These are phyloP conservation scores for Cutaneotrichosporon cavernicola DNA, from an alignment of 1,284 basidiomycete species.

Conservation along the genomic window DNA sequence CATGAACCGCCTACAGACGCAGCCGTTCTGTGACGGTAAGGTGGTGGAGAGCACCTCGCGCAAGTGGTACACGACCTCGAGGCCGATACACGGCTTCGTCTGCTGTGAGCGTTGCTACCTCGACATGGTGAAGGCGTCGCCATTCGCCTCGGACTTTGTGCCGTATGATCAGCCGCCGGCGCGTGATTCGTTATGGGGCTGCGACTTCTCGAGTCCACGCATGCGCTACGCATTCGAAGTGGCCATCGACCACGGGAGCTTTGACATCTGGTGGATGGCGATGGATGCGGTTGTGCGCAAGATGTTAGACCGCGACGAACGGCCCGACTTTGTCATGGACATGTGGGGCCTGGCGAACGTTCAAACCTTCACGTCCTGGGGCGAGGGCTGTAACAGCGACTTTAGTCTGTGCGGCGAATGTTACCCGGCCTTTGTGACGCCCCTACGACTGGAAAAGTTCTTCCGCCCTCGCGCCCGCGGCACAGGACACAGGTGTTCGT, in stretches of 20 bases:
- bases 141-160: neutral
- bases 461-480: conserved; percentile 1
- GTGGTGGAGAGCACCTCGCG: neutral
- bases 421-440: conserved; percentile 6
- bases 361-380: neutral
- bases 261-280: conserved; percentile 8
- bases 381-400: conserved; percentile 5
- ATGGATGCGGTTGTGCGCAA: conserved; percentile 1
- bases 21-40: neutral
- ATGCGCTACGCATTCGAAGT: neutral
- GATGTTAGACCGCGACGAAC: neutral
- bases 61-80: conserved; percentile 3
- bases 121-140: neutral
- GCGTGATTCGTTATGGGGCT: neutral
- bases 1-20: neutral
- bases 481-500: conserved; percentile 7
- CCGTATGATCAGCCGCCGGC: neutral
- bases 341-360: conserved; percentile 5
- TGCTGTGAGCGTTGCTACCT: conserved; percentile 8
- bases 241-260: neutral
- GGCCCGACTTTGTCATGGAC: conserved; percentile 2
- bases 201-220: neutral
- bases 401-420: conserved; percentile 4
- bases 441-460: neutral
- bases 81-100: conserved; percentile 3